These are phyloP conservation scores for Gynochthodes officinalis DNA, from an alignment of 257 asterid species.

Conservation along the genomic window DNA sequence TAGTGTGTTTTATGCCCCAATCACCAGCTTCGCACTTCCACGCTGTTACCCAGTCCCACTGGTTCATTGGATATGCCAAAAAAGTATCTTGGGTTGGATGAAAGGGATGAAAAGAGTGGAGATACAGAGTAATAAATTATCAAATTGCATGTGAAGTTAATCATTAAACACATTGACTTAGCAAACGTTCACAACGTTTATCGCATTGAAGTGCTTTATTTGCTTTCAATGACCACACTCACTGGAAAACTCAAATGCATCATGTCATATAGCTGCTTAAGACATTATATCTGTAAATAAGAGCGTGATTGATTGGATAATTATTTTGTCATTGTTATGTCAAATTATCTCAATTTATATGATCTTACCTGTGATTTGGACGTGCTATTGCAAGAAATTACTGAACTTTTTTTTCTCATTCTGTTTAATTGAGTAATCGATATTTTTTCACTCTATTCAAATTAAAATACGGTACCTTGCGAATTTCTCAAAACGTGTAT, in stretches of 20 bases:
- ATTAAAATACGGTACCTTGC: background rate
- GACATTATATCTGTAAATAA: background rate
- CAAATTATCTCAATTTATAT: background rate
- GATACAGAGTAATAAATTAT: background rate
- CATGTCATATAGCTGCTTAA: too few species aligned
- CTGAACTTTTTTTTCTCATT: background rate
- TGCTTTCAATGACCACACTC: background rate
- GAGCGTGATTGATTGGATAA: background rate
- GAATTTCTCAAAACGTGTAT: background rate
- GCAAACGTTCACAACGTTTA: background rate
- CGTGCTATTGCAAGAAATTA: background rate
- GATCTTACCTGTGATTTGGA: background rate
- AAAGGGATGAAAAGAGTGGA: background rate
- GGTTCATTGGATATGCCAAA: too few species aligned
- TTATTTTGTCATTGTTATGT: background rate
- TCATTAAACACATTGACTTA: background rate
- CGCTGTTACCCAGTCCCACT: background rate
- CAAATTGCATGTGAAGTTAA: background rate
- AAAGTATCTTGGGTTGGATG: background rate
- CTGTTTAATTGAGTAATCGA: background rate
- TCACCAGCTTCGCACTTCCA: background rate
- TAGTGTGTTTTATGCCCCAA: background rate
- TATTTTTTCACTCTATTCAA: background rate
- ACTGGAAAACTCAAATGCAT: background rate
- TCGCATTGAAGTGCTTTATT: background rate